Percentiles rank a stretch among this genome's conserved stretches.
Evolutionary conservation across 108 stramenopile genomes (phyloP).

Genomic region (Bacterosira constricta): DNA sequence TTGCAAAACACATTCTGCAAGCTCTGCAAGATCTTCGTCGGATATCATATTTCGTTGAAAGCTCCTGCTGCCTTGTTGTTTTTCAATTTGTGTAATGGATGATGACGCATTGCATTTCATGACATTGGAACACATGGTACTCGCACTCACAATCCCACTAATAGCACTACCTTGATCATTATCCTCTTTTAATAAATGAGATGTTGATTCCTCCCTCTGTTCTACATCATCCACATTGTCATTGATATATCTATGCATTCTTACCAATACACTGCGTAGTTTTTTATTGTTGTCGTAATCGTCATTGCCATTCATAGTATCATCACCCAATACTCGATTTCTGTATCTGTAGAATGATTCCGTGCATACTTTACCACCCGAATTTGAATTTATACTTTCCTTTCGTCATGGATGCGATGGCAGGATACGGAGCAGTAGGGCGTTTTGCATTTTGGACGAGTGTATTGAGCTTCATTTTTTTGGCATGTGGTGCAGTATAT

Average conservation of each 20-base stretch:
- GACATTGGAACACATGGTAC: background rate
- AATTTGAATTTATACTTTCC: background rate
- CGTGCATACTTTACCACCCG: conserved; percentile 1
- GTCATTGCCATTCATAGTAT: background rate
- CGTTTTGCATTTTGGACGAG: conserved; percentile 20
- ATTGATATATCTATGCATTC: conserved; percentile 21
- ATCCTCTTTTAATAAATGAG: background rate
- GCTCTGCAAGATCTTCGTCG: conserved; percentile 22
- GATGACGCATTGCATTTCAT: no score
- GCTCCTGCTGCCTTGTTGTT: background rate
- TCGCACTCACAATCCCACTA: background rate
- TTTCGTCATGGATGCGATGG: conserved; percentile 15
- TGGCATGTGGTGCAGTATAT: conserved; percentile 5
- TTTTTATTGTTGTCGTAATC: conserved; percentile 5
- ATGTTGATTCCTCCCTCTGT: conserved; percentile 2
- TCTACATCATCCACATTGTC: background rate
- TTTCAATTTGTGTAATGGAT: no score
- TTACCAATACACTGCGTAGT: conserved; percentile 13
- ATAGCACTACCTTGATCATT: background rate
- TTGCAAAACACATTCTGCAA: conserved; percentile 13
- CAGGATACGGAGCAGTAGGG: conserved; percentile 19
- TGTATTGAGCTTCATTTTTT: conserved; percentile 15
- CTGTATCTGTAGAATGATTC: conserved; percentile 31
- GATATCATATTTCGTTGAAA: no score
- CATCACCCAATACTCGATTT: conserved; percentile 17